Evolutionary conservation across 768 basidiomycete species (phyloP), one percentile per base, ranked within the genome.

Genomic region (Lepiota venenata): DNA sequence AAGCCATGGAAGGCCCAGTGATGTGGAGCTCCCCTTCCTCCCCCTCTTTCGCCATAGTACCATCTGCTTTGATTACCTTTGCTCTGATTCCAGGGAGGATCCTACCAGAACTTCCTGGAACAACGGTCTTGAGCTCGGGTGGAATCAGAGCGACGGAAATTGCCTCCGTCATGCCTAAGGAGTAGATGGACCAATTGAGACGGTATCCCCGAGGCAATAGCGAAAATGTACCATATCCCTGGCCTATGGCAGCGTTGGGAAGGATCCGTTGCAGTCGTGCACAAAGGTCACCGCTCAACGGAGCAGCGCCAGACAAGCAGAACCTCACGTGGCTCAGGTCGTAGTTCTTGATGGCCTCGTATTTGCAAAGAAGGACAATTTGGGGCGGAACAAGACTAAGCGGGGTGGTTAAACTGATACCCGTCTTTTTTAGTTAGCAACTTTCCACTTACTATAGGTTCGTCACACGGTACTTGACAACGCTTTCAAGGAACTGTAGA

Each of bases 361-460:
- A 78, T 82, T 87, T 87, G 74, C 81, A 82, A n/a, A 87, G 65
- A 14, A 85, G 69, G 9, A 87, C 79, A 5, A 84, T 74, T 52
- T 85, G 82, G 15, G 85, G 85, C 15, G 85, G 85, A 32, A 87
- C 84, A 18, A 87, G 64, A 54, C 83, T 85, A 47, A 22, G 5
- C 20, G 21, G 16, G 8, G 35, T 18, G 44, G 11, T 14, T 44
- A 27, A 43, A 50, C 29, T 40, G 21, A 42, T 25, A 18, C 20
- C n/a, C 12, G 15, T 5, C n/a, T 22, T 47, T 21, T 21, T 21
- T 10, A 32, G 18, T n/a, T 16, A 27, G 15, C 11, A 12, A 18
- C n/a, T 21, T 18, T 29, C n/a, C 10, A 63, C 77, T 55, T 61
- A 85, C 83, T 74, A 75, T 50, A 86, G 63, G 57, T 85, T 78